Evolutionary conservation across 176 grass and related monocot species (phyloP).

Genomic region (Zizania latifolia): DNA sequence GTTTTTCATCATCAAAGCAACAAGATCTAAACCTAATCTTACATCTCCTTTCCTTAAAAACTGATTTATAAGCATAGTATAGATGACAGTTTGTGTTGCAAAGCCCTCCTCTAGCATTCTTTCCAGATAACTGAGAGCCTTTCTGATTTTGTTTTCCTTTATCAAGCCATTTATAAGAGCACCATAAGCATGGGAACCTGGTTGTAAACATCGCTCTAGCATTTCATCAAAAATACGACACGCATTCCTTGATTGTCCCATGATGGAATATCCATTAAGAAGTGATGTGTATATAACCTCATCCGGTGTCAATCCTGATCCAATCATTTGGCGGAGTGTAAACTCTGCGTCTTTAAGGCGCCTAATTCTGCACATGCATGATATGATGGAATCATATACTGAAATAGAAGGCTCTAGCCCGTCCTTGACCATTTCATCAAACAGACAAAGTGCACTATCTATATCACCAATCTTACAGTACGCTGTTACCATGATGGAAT

Average conservation of each 20-base stretch:
- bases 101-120: conserved; percentile 40
- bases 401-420: conserved; percentile 14
- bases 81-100: conserved; percentile 32
- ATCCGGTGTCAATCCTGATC: conserved; percentile 16
- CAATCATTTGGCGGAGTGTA: conserved; percentile 25
- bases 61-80: conserved; percentile 40
- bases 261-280: conserved; percentile 31
- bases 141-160: conserved; percentile 20
- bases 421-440: conserved; percentile 31
- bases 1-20: conserved; percentile 26
- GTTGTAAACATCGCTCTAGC: conserved; percentile 22
- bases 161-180: conserved; percentile 40
- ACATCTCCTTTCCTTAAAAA: conserved; percentile 30
- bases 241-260: neutral
- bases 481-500: conserved; percentile 32
- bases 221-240: conserved; percentile 37
- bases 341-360: conserved; percentile 19
- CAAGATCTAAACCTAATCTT: conserved; percentile 24
- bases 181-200: conserved; percentile 24
- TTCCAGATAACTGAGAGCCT: conserved; percentile 29
- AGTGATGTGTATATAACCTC: conserved; percentile 34
- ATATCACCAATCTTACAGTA: conserved; percentile 30
- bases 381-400: conserved; percentile 35
- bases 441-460: conserved; percentile 22
- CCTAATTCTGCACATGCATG: conserved; percentile 24